These are phyloP conservation scores for Cercospora sp. DNA, from an alignment of 2,329 filamentous ascomycete genomes.

Conservation along the genomic window DNA sequence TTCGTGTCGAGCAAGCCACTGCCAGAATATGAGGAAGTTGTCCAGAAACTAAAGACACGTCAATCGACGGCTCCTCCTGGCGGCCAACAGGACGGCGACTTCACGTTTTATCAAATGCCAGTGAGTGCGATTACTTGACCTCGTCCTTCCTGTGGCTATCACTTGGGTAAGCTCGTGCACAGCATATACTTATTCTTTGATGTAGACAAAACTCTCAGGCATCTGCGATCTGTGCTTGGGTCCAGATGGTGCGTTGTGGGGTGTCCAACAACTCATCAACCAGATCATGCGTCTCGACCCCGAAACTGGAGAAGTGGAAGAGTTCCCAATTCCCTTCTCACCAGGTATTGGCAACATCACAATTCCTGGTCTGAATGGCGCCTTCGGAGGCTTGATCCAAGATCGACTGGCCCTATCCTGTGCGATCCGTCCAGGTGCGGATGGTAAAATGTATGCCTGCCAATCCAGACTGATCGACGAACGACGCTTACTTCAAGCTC, in stretches of 20 bases:
- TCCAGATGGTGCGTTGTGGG: constrained; percentile 20
- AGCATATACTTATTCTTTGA: neutral
- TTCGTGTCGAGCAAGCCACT: constrained; percentile 15
- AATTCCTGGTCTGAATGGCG: constrained; percentile 16
- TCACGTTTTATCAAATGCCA: constrained; percentile 13
- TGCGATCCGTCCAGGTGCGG: constrained; percentile 17
- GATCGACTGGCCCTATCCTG: constrained; percentile 18
- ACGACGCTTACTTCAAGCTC: neutral
- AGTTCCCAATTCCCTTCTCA: constrained; percentile 19
- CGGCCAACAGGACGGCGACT: constrained; percentile 13
- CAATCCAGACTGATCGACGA: neutral
- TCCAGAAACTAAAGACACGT: constrained; percentile 10
- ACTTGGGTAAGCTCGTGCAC: neutral
- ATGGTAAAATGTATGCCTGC: constrained; percentile 14
- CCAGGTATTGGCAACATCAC: constrained; percentile 16
- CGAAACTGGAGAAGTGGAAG: constrained; percentile 13
- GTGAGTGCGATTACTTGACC: neutral
- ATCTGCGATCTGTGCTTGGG: constrained; percentile 17
- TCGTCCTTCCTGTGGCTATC: neutral
- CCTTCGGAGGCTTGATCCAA: constrained; percentile 14
- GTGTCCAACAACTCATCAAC: constrained; percentile 14
- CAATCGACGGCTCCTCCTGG: constrained; percentile 17
- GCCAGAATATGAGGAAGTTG: constrained; percentile 13
- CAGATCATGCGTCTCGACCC: constrained; percentile 14
- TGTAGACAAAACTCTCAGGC: constrained; percentile 11